phyloP scores from a whole-genome alignment of 495 filamentous ascomycete genomes.

The Hypoxylon lienhwacheense region DNA sequence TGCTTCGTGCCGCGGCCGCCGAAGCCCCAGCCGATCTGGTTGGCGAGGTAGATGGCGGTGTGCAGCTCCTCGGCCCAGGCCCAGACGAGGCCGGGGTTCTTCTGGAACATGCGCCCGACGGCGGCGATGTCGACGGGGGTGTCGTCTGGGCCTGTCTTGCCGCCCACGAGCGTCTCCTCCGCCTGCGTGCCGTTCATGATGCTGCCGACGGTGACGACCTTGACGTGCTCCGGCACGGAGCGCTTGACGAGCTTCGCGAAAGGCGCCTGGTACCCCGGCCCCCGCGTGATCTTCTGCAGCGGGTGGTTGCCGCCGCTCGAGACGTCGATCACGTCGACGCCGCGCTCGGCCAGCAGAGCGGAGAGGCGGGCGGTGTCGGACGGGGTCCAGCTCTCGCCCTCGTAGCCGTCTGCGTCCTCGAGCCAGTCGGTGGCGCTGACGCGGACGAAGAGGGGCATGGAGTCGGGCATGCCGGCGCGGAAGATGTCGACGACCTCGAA shows the following conservation, averaged over 20 bases:
- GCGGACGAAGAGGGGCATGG: conserved; percentile 63
- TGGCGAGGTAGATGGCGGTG: conserved; percentile 60
- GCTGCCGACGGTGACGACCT: conserved; percentile 62
- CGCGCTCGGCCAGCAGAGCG: conserved; percentile 52
- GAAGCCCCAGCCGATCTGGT: conserved; percentile 66
- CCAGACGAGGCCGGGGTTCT: conserved; percentile 69
- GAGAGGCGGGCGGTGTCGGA: conserved; percentile 59
- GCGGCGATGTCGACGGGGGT: conserved; percentile 58
- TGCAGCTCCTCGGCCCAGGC: conserved; percentile 65
- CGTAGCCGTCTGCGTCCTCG: conserved; percentile 42
- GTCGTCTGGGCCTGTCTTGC: conserved; percentile 13
- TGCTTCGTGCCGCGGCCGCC: conserved; percentile 20
- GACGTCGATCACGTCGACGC: conserved; percentile 68
- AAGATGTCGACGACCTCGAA: conserved; percentile 53
- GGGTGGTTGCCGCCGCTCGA: conserved; percentile 62
- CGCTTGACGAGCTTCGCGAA: conserved; percentile 58
- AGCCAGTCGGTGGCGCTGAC: conserved; percentile 69
- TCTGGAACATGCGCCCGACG: conserved; percentile 67
- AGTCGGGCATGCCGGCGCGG: conserved; percentile 52
- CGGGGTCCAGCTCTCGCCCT: conserved; percentile 55
- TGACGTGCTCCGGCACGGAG: conserved; percentile 58
- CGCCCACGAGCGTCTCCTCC: conserved; percentile 54
- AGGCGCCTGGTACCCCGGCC: conserved; percentile 64
- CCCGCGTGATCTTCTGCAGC: conserved; percentile 57
- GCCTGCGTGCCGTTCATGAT: conserved; percentile 62